These are phyloP conservation scores for Coleophoma crateriformis DNA, from an alignment of 2,329 filamentous ascomycete genomes.

Conservation along the genomic window DNA sequence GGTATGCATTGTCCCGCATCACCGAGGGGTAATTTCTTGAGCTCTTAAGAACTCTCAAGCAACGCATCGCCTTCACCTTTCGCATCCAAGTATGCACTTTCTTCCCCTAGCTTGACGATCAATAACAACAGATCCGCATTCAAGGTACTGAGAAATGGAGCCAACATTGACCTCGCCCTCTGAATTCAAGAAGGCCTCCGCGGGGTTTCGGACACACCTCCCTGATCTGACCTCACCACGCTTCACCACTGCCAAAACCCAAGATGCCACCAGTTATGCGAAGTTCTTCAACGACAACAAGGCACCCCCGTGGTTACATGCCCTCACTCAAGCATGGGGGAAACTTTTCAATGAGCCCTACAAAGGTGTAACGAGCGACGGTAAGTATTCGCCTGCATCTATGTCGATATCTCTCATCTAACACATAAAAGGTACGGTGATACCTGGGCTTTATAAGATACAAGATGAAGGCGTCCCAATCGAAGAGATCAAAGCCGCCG, in stretches of 20 bases:
- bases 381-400: slow-evolving; percentile 26
- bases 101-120: too few relatives aligned
- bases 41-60: too few relatives aligned
- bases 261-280: slow-evolving; percentile 59
- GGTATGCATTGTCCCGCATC: not conserved
- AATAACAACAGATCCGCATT: not conserved
- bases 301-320: slow-evolving; percentile 62
- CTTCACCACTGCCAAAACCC: slow-evolving; percentile 57
- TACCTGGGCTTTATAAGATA: slow-evolving; percentile 5
- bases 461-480: slow-evolving; percentile 10
- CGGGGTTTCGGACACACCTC: slow-evolving; percentile 49
- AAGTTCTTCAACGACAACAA: slow-evolving; percentile 51
- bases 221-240: slow-evolving; percentile 56
- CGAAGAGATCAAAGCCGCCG: slow-evolving; percentile 43
- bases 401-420: slow-evolving; percentile 51
- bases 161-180: not conserved
- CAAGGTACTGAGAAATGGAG: too few relatives aligned
- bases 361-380: slow-evolving; percentile 10
- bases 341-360: slow-evolving; percentile 49
- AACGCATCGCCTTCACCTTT: too few relatives aligned
- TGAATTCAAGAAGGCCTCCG: slow-evolving; percentile 13
- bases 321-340: slow-evolving; percentile 60
- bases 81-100: too few relatives aligned
- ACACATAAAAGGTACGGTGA: slow-evolving; percentile 38
- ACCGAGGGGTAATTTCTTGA: not conserved